Conservation (phyloP, 306 rosid species). For the Inga oerstediana region DNA sequence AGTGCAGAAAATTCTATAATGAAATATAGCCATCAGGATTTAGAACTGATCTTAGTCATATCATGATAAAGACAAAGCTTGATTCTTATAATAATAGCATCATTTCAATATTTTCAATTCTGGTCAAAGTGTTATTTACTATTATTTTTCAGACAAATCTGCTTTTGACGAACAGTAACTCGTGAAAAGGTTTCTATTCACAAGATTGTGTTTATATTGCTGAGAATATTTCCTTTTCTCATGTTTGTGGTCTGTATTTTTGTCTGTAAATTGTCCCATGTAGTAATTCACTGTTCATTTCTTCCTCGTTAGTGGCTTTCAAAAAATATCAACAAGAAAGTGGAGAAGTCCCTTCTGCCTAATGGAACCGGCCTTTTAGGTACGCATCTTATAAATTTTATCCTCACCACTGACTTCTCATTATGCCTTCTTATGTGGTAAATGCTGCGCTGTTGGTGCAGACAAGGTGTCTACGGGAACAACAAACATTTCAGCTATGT, state of each 20-base stretch:
- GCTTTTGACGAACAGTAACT: not conserved
- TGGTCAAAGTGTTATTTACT: not conserved
- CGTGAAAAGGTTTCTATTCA: not conserved
- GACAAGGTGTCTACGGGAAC: slow-evolving; percentile 50
- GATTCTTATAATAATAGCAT: not conserved
- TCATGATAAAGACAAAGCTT: not conserved
- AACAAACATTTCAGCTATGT: slow-evolving; percentile 45
- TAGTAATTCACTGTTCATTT: slow-evolving; percentile 35
- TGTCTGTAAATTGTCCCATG: slow-evolving; percentile 8
- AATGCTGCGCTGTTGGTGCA: slow-evolving; percentile 38
- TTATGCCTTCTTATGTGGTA: slow-evolving; percentile 25
- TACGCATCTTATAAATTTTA: slow-evolving; percentile 34
- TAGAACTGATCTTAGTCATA: not conserved
- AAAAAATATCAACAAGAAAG: slow-evolving; percentile 61
- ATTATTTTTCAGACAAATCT: not conserved
- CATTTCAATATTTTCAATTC: not conserved
- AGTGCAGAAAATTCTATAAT: not conserved
- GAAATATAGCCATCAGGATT: not conserved
- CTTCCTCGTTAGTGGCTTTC: slow-evolving; percentile 75
- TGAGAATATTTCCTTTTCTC: not conserved
- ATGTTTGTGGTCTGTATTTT: not conserved
- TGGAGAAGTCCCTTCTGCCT: slow-evolving; percentile 51
- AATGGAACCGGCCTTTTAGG: slow-evolving; percentile 63
- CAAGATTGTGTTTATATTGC: slow-evolving; percentile 18
- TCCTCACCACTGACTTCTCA: slow-evolving; percentile 29